These are phyloP conservation scores for Nitzschia sp. DNA, from an alignment of 108 stramenopile species.

Conservation along the genomic window DNA sequence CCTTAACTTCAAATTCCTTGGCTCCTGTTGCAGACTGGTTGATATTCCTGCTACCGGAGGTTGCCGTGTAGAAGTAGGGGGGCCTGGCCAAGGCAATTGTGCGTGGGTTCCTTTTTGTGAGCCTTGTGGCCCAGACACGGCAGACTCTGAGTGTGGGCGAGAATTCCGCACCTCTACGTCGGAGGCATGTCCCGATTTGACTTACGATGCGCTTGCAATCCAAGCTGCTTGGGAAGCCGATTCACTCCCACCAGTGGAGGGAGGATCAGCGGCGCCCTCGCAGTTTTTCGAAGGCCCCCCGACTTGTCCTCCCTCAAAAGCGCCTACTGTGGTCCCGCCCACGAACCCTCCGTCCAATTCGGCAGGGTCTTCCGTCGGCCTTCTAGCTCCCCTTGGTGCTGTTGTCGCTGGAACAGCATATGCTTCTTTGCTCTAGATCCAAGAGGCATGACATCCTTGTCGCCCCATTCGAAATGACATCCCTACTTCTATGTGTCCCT, in stretches of 20 bases:
- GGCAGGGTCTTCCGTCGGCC: not conserved
- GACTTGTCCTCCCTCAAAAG: not conserved
- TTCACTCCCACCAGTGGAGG: not conserved
- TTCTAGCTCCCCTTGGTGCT: not conserved
- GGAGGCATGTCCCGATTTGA: not conserved
- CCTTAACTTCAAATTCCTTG: slow-evolving; percentile 19
- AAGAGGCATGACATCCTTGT: no score
- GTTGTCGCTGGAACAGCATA: not conserved
- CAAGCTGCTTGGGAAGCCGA: not conserved
- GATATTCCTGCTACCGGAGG: slow-evolving; percentile 27
- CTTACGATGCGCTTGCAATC: not conserved
- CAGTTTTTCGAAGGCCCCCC: not conserved
- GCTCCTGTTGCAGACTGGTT: slow-evolving; percentile 28
- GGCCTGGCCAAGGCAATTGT: slow-evolving; percentile 21
- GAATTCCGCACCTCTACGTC: not conserved
- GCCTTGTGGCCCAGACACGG: not conserved
- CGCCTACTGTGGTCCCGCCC: not conserved
- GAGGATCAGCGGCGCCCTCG: not conserved
- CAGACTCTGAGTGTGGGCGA: not conserved
- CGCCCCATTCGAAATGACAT: no score
- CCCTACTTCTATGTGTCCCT: no score
- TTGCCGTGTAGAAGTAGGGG: slow-evolving; percentile 27
- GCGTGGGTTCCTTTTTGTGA: slow-evolving; percentile 28
- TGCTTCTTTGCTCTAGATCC: slow-evolving; percentile 1
- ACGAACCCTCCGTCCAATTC: not conserved